phyloP scores from a whole-genome alignment of 139 green algal genomes.

The Pedinophyceae sp. region DNA sequence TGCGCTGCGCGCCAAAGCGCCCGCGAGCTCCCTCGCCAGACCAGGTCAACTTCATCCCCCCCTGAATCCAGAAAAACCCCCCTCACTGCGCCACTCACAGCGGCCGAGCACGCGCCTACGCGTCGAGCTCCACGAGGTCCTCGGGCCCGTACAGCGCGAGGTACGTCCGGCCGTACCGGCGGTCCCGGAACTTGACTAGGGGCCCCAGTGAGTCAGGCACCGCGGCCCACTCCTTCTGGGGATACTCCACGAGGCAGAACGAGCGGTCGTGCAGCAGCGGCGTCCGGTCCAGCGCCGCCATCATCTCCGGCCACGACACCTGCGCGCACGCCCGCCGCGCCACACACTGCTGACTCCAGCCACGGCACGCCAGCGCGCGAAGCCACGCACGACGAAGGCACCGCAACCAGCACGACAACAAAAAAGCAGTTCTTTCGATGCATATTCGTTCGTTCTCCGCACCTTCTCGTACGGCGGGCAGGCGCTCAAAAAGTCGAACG shows the following conservation, averaged over 20 bases:
- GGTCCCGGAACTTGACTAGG: conserved; percentile 46
- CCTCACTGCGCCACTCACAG: too few species aligned
- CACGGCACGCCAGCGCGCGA: too few species aligned
- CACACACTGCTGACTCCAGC: too few species aligned
- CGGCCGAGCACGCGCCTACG: too few species aligned
- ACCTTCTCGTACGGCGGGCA: conserved; percentile 81
- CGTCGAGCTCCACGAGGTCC: not conserved
- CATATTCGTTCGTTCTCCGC: too few species aligned
- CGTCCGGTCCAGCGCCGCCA: conserved; percentile 45
- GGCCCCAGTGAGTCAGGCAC: conserved; percentile 29
- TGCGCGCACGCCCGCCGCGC: conserved; percentile 77
- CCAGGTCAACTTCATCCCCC: too few species aligned
- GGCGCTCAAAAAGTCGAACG: conserved; percentile 86
- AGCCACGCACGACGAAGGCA: too few species aligned
- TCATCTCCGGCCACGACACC: conserved; percentile 75
- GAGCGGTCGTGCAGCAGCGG: conserved; percentile 42
- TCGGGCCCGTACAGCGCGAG: conserved; percentile 49
- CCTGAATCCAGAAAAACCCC: too few species aligned
- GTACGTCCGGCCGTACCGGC: conserved; percentile 67
- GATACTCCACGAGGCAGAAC: conserved; percentile 75
- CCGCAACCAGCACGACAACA: too few species aligned
- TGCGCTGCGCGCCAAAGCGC: too few species aligned
- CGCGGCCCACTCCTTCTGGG: conserved; percentile 34
- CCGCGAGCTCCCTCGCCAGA: too few species aligned
- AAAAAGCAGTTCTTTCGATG: too few species aligned